A percentile compares a stretch with the other conserved stretches of the same genome.
Conservation (phyloP, 179 eudicot species). For the Patellifolia procumbens region DNA sequence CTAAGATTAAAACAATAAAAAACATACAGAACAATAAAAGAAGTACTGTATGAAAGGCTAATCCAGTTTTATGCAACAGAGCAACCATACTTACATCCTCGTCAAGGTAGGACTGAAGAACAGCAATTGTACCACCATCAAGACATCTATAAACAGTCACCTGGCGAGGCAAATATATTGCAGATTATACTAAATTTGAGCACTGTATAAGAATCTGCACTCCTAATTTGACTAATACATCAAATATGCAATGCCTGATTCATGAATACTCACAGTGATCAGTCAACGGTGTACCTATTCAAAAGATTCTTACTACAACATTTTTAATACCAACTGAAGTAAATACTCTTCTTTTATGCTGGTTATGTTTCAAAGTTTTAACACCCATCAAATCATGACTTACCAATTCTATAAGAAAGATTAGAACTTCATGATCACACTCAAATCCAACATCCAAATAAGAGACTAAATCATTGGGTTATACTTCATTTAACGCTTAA, state of each 20-base stretch:
- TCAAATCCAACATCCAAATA: neutral
- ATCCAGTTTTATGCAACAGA: constrained; percentile 6
- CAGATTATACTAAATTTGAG: neutral
- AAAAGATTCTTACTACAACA: neutral
- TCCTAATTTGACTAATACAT: neutral
- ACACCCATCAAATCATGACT: neutral
- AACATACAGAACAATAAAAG: neutral
- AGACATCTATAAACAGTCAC: constrained; percentile 93
- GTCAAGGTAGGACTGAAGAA: constrained; percentile 87
- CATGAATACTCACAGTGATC: neutral
- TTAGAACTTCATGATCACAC: neutral
- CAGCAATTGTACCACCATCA: constrained; percentile 93
- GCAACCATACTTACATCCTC: constrained; percentile 73
- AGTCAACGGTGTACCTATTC: neutral
- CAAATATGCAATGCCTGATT: neutral
- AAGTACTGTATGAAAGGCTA: neutral
- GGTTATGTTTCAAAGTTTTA: neutral
- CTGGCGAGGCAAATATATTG: constrained; percentile 38
- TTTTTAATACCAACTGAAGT: neutral
- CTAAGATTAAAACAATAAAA: neutral
- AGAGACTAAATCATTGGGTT: neutral
- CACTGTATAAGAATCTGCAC: neutral
- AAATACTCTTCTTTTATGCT: neutral
- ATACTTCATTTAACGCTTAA: neutral
- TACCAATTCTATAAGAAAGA: neutral